Percentiles rank a stretch among this genome's conserved stretches.
Evolutionary conservation across 495 filamentous ascomycete species (phyloP).

Genomic region (Hyaloscypha hepaticicola): DNA sequence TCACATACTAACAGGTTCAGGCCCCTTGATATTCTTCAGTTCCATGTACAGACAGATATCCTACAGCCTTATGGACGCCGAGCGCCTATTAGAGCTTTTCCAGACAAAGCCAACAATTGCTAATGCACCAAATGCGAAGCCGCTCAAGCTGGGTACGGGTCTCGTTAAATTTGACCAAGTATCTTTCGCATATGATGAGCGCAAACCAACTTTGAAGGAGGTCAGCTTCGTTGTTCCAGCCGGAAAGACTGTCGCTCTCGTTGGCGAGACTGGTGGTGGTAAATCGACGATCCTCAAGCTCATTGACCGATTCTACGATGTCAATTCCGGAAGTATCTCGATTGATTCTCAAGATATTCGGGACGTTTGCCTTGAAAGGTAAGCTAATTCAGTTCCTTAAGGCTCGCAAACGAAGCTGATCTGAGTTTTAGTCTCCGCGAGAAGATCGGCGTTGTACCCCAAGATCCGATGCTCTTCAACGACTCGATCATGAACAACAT

Average conservation of each 20-base stretch:
- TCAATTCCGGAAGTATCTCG: slow-evolving; percentile 58
- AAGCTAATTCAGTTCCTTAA: slow-evolving; percentile 16
- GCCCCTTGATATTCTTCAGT: slow-evolving; percentile 64
- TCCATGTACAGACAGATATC: slow-evolving; percentile 58
- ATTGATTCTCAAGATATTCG: slow-evolving; percentile 76
- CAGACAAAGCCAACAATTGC: slow-evolving; percentile 61
- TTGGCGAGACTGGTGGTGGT: slow-evolving; percentile 74
- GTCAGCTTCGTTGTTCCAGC: slow-evolving; percentile 58
- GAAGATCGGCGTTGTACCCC: slow-evolving; percentile 70
- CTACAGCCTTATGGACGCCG: slow-evolving; percentile 65
- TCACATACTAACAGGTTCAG: slow-evolving; percentile 31
- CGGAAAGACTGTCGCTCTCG: slow-evolving; percentile 70
- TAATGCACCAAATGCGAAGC: slow-evolving; percentile 53
- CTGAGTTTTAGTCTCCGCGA: slow-evolving; percentile 54
- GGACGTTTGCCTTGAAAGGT: slow-evolving; percentile 61
- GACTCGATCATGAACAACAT: slow-evolving; percentile 74
- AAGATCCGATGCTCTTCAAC: slow-evolving; percentile 69
- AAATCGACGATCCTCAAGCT: slow-evolving; percentile 78
- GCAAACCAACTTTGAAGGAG: slow-evolving; percentile 63
- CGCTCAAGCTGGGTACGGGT: slow-evolving; percentile 57
- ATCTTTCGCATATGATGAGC: slow-evolving; percentile 68
- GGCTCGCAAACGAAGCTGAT: slow-evolving; percentile 21
- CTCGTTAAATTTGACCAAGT: slow-evolving; percentile 64
- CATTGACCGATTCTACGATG: slow-evolving; percentile 70
- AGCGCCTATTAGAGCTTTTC: slow-evolving; percentile 70